These are phyloP conservation scores for Phlegmacium glaucopus DNA, from an alignment of 768 basidiomycete species.

Conservation along the genomic window DNA sequence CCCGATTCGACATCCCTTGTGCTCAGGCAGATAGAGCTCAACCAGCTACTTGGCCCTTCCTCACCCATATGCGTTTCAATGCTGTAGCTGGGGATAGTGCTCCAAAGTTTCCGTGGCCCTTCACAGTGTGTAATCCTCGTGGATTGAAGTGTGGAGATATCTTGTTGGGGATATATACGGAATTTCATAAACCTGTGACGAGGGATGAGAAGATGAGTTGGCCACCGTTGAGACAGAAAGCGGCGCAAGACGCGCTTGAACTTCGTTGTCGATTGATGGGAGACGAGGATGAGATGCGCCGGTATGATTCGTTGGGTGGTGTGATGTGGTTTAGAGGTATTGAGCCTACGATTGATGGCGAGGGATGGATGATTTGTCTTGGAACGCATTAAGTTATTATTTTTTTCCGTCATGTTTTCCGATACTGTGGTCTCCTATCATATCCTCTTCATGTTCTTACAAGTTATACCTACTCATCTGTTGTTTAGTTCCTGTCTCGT, in stretches of 20 bases:
- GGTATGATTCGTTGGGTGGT: slow-evolving; percentile 48
- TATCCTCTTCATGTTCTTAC: too few relatives aligned
- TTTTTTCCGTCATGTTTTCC: neutral
- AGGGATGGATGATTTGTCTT: slow-evolving; percentile 39
- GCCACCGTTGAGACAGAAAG: slow-evolving; percentile 27
- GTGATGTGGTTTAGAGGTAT: slow-evolving; percentile 49
- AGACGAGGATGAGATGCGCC: slow-evolving; percentile 25
- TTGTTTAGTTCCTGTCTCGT: too few relatives aligned
- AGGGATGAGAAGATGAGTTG: slow-evolving; percentile 35
- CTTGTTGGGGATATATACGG: slow-evolving; percentile 40
- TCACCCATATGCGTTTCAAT: slow-evolving; percentile 54
- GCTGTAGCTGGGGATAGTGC: slow-evolving; percentile 49
- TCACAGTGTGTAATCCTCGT: slow-evolving; percentile 41
- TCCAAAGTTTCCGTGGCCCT: slow-evolving; percentile 52
- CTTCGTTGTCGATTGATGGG: slow-evolving; percentile 16
- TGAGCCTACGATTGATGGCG: slow-evolving; percentile 44
- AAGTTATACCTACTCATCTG: too few relatives aligned
- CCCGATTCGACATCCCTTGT: slow-evolving; percentile 26
- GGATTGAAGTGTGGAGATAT: slow-evolving; percentile 54
- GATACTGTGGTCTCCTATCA: too few relatives aligned
- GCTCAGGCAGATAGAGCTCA: slow-evolving; percentile 40
- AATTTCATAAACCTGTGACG: slow-evolving; percentile 37
- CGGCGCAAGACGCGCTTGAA: slow-evolving; percentile 27
- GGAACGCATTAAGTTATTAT: slow-evolving; percentile 16
- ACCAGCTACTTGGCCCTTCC: slow-evolving; percentile 61